Percentiles rank a stretch among this genome's conserved stretches.
phyloP scores from a whole-genome alignment of 352 stramenopile species.

The Pythium volutum region DNA sequence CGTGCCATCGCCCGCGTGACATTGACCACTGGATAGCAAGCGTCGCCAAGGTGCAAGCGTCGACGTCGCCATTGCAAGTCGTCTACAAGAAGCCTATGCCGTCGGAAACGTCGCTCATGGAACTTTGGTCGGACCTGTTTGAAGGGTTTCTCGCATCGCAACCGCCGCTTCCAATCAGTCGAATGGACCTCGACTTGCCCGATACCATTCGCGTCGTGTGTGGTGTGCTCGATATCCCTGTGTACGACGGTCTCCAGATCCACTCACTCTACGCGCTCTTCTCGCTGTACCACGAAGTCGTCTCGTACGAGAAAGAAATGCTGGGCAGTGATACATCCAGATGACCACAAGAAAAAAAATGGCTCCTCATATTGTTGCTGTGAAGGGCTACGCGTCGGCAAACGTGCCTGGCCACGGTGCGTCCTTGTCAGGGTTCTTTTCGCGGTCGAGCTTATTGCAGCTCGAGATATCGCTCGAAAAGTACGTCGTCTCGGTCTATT shows the following conservation, averaged over 20 bases:
- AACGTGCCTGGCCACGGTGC: constrained; percentile 76
- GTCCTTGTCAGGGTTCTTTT: constrained; percentile 60
- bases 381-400: constrained; percentile 36
- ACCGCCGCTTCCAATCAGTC: constrained; percentile 21
- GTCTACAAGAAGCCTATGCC: constrained; percentile 91
- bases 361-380: neutral
- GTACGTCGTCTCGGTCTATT: constrained; percentile 64
- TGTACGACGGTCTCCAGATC: constrained; percentile 73
- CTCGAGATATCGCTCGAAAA: constrained; percentile 66
- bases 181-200: constrained; percentile 82
- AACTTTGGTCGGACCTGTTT: constrained; percentile 88
- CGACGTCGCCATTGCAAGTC: constrained; percentile 67
- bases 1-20: constrained; percentile 73
- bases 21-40: constrained; percentile 92
- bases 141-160: constrained; percentile 56
- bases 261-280: constrained; percentile 93
- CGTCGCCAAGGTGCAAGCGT: constrained; percentile 86
- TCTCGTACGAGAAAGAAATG: constrained; percentile 51
- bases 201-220: constrained; percentile 88
- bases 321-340: neutral
- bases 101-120: constrained; percentile 71
- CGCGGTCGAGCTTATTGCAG: constrained; percentile 79
- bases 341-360: neutral
- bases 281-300: constrained; percentile 83
- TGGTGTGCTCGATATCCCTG: constrained; percentile 90